A percentile compares a stretch with the other conserved stretches of the same genome.
Evolutionary conservation across 2,329 filamentous ascomycete species (phyloP).

Genomic region (Didymella pinodella): DNA sequence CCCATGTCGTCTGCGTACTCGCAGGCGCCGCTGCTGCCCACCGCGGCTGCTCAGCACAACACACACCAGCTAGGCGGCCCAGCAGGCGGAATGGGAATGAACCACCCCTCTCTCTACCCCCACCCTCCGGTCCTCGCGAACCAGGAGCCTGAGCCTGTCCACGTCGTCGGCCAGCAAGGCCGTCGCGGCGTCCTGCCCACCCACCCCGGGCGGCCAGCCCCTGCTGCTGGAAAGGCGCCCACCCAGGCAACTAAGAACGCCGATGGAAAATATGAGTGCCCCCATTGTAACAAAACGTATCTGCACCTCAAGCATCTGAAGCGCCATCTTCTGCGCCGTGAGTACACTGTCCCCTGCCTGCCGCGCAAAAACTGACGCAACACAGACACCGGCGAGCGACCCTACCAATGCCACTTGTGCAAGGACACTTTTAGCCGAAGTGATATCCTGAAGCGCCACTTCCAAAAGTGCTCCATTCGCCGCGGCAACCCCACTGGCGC

Average conservation of each 20-base stretch:
- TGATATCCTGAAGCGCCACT: constrained; percentile 98
- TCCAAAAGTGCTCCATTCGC: constrained; percentile 97
- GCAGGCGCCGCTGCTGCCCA: constrained; percentile 46
- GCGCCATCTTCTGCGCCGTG: constrained; percentile 93
- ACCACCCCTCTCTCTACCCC: constrained; percentile 50
- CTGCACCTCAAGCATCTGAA: constrained; percentile 97
- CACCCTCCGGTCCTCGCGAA: constrained; percentile 49
- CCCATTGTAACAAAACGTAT: constrained; percentile 98
- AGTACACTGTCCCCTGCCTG: constrained; percentile 58
- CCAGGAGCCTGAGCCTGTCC: constrained; percentile 71
- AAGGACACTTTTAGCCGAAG: constrained; percentile 97
- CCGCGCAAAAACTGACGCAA: constrained; percentile 45
- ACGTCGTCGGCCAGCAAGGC: constrained; percentile 94
- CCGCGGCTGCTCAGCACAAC: constrained; percentile 46
- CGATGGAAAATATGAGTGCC: constrained; percentile 97
- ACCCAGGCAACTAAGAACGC: constrained; percentile 93
- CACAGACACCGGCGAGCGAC: constrained; percentile 92
- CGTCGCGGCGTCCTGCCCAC: constrained; percentile 90
- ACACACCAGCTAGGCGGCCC: constrained; percentile 47
- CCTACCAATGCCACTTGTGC: constrained; percentile 97
- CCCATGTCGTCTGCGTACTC: constrained; percentile 47
- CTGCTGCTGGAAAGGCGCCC: constrained; percentile 80
- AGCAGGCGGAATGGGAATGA: constrained; percentile 48
- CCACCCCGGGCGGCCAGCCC: constrained; percentile 83
- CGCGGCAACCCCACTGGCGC: constrained; percentile 95